Evolutionary conservation across 192 early-diverging fungal genomes (phyloP), one percentile per base, ranked within the genome.

Genomic region (Funneliformis geosporum): DNA sequence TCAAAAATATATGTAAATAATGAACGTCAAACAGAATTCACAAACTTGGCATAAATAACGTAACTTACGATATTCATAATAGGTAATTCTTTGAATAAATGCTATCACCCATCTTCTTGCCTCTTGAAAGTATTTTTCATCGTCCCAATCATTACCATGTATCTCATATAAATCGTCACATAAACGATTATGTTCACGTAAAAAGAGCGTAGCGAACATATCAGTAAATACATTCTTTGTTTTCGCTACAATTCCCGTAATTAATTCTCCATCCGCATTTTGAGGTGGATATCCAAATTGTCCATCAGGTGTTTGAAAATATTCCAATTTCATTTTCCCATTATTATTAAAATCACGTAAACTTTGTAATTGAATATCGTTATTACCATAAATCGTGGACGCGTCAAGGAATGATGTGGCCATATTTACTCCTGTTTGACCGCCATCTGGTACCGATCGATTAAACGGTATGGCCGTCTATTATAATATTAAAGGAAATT

Each of bases 131-230:
- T 72, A 72, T 27, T 23, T 14, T 11, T 72, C 70, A 47, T 72
- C 70, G 16, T 43, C 27, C 70, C 70, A 72, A 28, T 10, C 5
- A 25, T 33, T 23, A 0, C 8, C 7, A 47, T 72, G 5, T 5
- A 33, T 23, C 5, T 4, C 43, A 10, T 0, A 47, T 11, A 44
- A 28, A 14, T 72, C 42, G 46, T 47, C 43, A 33, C 70, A 72
- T 47, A n/a, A 14, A 47, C 70, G 38, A 47, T 72, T 72, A 23
- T 72, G 70, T 23, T 72, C 46, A 44, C 70, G 70, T 44, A 72
- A 72, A 43, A 43, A 72, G 21, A 72, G 0, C 5, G 70, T 72
- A 18, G 25, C 8, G 16, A 66, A 66, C 64, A 38, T 5, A 33
- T 66, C 64, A 18, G 33, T 27, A 66, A 66, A 27, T 5, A 66